These are phyloP conservation scores for Camellia lanceoleosa DNA, from an alignment of 148 eudicot genomes.

Conservation along the genomic window DNA sequence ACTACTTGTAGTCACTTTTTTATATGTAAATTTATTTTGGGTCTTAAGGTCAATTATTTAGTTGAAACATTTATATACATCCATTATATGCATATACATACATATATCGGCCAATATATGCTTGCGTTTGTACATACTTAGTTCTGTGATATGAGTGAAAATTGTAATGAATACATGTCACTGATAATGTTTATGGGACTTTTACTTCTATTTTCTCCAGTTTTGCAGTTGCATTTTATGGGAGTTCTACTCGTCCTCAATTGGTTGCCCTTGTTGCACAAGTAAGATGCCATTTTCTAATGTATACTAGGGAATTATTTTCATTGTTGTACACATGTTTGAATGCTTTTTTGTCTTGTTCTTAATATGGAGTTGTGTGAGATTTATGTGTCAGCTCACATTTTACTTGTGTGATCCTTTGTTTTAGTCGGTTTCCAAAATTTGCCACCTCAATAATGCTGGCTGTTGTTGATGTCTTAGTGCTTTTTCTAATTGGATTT, in stretches of 20 bases:
- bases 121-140: background rate
- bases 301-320: background rate
- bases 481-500: no score
- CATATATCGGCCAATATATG: no score
- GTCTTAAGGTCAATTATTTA: no score
- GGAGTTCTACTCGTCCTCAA: slow-evolving; percentile 67
- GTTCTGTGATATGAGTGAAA: background rate
- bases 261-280: slow-evolving; percentile 91
- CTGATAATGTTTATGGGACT: no score
- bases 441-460: background rate
- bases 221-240: slow-evolving; percentile 82
- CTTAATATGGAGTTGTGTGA: background rate
- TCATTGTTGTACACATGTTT: background rate
- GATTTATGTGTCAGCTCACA: background rate
- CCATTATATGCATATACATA: no score
- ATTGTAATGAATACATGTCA: background rate
- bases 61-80: no score
- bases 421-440: background rate
- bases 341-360: background rate
- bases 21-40: background rate
- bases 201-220: slow-evolving; percentile 36
- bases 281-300: slow-evolving; percentile 41
- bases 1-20: background rate
- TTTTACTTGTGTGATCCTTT: background rate
- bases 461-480: background rate